Evolutionary conservation across 805 yeast genomes (phyloP).

Genomic region (Cyberlindnera sargentensis): DNA sequence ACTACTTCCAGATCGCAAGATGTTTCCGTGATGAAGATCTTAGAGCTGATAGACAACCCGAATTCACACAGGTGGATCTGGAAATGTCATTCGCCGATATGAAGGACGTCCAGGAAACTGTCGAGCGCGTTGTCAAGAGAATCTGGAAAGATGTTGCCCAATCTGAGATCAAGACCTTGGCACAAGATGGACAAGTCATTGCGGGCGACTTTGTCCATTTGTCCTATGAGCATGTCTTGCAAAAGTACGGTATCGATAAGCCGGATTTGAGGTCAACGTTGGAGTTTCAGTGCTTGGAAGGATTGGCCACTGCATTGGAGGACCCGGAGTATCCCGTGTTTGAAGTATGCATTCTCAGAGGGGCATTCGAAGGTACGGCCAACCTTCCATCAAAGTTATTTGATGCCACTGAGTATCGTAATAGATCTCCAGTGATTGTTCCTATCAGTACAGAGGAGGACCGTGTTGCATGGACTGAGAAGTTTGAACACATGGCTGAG

Average conservation of each 20-base stretch:
- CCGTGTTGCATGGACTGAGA: slow-evolving; percentile 36
- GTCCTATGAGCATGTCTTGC: slow-evolving; percentile 62
- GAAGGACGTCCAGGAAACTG: slow-evolving; percentile 56
- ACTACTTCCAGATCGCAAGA: slow-evolving; percentile 84
- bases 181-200: slow-evolving; percentile 10
- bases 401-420: slow-evolving; percentile 39
- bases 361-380: slow-evolving; percentile 25
- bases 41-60: slow-evolving; percentile 94
- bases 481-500: slow-evolving; percentile 25
- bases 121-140: slow-evolving; percentile 47
- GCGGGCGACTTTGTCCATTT: slow-evolving; percentile 34
- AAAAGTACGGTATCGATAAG: slow-evolving; percentile 82
- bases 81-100: slow-evolving; percentile 82
- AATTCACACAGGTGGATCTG: slow-evolving; percentile 93
- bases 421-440: slow-evolving; percentile 51
- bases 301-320: slow-evolving; percentile 24
- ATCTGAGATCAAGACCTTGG: slow-evolving; percentile 21
- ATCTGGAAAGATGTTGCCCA: slow-evolving; percentile 49
- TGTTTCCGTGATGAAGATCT: slow-evolving; percentile 97
- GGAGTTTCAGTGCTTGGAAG: slow-evolving; percentile 19
- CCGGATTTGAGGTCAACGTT: slow-evolving; percentile 77
- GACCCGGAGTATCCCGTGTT: slow-evolving; percentile 53
- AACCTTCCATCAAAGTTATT: slow-evolving; percentile 31
- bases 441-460: slow-evolving; percentile 40
- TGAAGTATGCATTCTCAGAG: slow-evolving; percentile 63